phyloP scores from a whole-genome alignment of 108 stramenopile species.

The Skeletonema tropicum region DNA sequence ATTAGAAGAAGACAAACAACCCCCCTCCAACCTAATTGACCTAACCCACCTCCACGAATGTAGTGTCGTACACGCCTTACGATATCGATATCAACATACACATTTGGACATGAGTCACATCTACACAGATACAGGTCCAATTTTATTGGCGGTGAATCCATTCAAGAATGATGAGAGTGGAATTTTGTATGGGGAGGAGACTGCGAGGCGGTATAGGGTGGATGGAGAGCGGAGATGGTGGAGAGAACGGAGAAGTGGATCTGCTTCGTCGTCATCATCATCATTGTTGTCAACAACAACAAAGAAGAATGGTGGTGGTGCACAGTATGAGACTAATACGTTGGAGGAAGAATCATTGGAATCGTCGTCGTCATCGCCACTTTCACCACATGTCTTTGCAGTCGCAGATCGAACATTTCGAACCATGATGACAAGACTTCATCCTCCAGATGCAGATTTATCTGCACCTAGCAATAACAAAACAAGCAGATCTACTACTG shows the following conservation, averaged over 20 bases:
- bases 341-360: constrained; percentile 10
- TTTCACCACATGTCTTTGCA: constrained; percentile 86
- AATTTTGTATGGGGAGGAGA: constrained; percentile 24
- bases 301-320: not conserved
- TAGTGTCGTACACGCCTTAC: constrained; percentile 44
- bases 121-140: constrained; percentile 68
- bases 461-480: not conserved
- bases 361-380: not conserved
- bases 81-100: constrained; percentile 40
- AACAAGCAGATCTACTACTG: not conserved
- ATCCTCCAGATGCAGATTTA: constrained; percentile 1
- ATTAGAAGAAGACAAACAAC: not conserved
- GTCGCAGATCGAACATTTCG: constrained; percentile 81
- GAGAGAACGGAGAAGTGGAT: constrained; percentile 7
- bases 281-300: too few species aligned
- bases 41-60: constrained; percentile 51
- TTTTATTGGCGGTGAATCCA: constrained; percentile 69
- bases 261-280: not conserved
- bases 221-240: constrained; percentile 29
- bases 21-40: constrained; percentile 41
- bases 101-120: constrained; percentile 13
- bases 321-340: not conserved
- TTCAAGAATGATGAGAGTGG: constrained; percentile 44
- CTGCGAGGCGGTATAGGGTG: constrained; percentile 10
- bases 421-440: constrained; percentile 58